Percentiles rank a stretch among this genome's conserved stretches.
Conservation (phyloP, 257 asterid genomes). For the Solanum infundibuliforme region DNA sequence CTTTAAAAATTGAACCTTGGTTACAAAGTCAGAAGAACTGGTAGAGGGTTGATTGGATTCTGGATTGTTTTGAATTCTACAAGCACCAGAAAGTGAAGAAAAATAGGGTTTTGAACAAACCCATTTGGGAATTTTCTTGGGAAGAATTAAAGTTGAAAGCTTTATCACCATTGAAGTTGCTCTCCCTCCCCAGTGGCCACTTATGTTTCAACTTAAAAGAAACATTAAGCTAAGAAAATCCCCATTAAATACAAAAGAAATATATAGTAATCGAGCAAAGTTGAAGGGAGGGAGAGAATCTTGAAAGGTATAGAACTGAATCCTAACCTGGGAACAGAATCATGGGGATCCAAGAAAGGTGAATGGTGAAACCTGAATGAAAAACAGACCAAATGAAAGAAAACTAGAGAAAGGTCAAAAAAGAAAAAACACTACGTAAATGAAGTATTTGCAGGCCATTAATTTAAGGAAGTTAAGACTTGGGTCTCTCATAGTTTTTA, state of each 20-base stretch:
- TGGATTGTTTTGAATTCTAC: conserved; percentile 14
- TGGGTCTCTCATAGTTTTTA: not conserved
- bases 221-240: not conserved
- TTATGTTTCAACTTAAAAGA: not conserved
- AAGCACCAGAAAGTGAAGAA: conserved; percentile 52
- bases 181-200: not conserved
- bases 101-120: conserved; percentile 22
- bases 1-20: conserved; percentile 40
- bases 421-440: not conserved
- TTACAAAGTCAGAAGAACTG: conserved; percentile 32
- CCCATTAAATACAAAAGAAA: no score
- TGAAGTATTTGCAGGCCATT: not conserved
- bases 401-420: not conserved
- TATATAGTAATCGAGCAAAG: not conserved
- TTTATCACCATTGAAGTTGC: conserved; percentile 46
- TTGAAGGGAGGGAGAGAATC: not conserved
- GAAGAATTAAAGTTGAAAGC: conserved; percentile 28
- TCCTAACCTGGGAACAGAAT: not conserved
- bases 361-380: not conserved
- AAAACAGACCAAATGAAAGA: not conserved
- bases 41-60: conserved; percentile 30
- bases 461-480: not conserved
- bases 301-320: not conserved
- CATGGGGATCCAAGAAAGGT: not conserved
- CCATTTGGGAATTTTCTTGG: conserved; percentile 35